phyloP scores from a whole-genome alignment of 768 basidiomycete genomes.

The Candolleomyces eurysporus region DNA sequence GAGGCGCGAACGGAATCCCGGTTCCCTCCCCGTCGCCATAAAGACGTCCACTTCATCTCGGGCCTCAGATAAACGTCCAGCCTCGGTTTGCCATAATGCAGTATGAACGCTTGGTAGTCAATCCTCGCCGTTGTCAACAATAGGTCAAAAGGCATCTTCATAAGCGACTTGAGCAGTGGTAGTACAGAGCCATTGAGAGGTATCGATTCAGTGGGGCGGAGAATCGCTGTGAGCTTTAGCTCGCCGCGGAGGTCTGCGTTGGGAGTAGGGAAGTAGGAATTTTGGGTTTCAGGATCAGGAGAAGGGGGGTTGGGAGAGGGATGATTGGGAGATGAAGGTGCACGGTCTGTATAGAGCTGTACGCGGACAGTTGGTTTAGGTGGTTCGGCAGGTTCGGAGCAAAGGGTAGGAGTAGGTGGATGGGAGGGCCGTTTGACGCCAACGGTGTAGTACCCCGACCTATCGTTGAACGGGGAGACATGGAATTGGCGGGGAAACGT shows the following conservation, averaged over 20 bases:
- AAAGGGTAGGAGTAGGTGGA: slow-evolving; percentile 15
- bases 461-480: slow-evolving; percentile 76
- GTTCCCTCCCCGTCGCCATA: slow-evolving; percentile 9
- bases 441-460: slow-evolving; percentile 61
- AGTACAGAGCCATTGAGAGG: slow-evolving; percentile 35
- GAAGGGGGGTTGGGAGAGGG: too few species aligned
- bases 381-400: slow-evolving; percentile 5
- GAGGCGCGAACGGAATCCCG: background rate
- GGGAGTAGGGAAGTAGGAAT: background rate
- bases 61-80: slow-evolving; percentile 60
- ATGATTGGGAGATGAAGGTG: background rate
- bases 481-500: slow-evolving; percentile 67
- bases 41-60: slow-evolving; percentile 40
- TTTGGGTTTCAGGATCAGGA: background rate
- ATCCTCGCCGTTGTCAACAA: slow-evolving; percentile 60
- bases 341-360: slow-evolving; percentile 30
- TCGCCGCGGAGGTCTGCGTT: slow-evolving; percentile 19
- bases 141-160: slow-evolving; percentile 48
- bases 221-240: slow-evolving; percentile 54
- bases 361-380: slow-evolving; percentile 41
- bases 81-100: slow-evolving; percentile 54
- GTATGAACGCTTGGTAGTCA: slow-evolving; percentile 53
- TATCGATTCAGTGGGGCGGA: slow-evolving; percentile 32
- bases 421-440: slow-evolving; percentile 48
- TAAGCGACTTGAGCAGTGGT: slow-evolving; percentile 37